A percentile compares a stretch with the other conserved stretches of the same genome.
phyloP scores from a whole-genome alignment of 2,329 filamentous ascomycete genomes.

The Venturia asperata region DNA sequence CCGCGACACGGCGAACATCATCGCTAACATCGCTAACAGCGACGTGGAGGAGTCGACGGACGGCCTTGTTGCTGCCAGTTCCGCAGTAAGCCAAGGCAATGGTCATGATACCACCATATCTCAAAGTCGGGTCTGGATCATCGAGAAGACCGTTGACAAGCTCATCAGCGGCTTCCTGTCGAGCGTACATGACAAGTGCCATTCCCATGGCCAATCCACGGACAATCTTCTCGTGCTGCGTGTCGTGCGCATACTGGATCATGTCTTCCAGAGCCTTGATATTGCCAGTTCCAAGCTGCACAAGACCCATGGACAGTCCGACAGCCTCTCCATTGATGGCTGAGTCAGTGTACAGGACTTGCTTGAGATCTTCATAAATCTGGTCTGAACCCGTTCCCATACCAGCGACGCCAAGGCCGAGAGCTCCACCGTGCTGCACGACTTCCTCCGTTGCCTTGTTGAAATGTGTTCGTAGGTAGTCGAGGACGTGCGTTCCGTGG shows the following conservation, averaged over 20 bases:
- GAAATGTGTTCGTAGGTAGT: slow-evolving; percentile 71
- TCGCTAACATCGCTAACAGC: slow-evolving; percentile 98
- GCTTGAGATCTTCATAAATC: slow-evolving; percentile 86
- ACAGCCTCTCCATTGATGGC: slow-evolving; percentile 96
- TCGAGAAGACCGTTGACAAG: slow-evolving; percentile 89
- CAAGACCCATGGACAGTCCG: slow-evolving; percentile 89
- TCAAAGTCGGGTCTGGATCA: slow-evolving; percentile 85
- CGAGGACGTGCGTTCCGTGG: slow-evolving; percentile 82
- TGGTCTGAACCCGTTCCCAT: slow-evolving; percentile 92
- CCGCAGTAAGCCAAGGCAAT: slow-evolving; percentile 96
- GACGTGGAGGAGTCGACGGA: slow-evolving; percentile 88
- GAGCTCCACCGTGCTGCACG: slow-evolving; percentile 90
- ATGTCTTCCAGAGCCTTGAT: slow-evolving; percentile 89
- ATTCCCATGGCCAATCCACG: slow-evolving; percentile 92
- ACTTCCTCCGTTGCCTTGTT: slow-evolving; percentile 76
- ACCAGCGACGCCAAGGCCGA: slow-evolving; percentile 90
- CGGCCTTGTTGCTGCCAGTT: slow-evolving; percentile 96
- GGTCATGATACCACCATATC: slow-evolving; percentile 98
- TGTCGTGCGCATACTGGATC: slow-evolving; percentile 96
- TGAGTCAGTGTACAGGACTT: slow-evolving; percentile 84
- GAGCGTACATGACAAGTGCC: slow-evolving; percentile 96
- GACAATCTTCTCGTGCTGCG: slow-evolving; percentile 97
- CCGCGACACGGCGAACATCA: slow-evolving; percentile 89
- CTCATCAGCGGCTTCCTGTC: slow-evolving; percentile 89
- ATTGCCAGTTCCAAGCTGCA: slow-evolving; percentile 98